phyloP scores from a whole-genome alignment of 1,284 basidiomycete genomes.

The Marasmius oreades region DNA sequence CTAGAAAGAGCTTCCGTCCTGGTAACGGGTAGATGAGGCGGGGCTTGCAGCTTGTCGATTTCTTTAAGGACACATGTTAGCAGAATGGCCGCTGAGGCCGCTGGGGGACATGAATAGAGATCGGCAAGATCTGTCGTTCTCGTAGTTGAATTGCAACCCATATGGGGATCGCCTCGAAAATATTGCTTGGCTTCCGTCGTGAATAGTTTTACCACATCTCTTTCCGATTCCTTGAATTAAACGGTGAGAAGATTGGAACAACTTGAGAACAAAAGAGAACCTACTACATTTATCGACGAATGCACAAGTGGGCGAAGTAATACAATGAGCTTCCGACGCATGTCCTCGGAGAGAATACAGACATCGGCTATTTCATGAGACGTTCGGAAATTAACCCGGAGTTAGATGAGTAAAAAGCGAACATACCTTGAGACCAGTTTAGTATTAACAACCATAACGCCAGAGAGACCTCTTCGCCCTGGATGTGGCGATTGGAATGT shows the following conservation, averaged over 20 bases:
- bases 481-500: slow-evolving; percentile 20
- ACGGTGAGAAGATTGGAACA: slow-evolving; percentile 23
- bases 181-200: not conserved
- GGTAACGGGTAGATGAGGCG: slow-evolving; percentile 46
- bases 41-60: slow-evolving; percentile 35
- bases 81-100: slow-evolving; percentile 41
- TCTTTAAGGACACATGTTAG: slow-evolving; percentile 49
- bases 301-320: slow-evolving; percentile 13
- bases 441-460: not conserved
- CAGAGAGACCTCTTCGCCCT: not conserved
- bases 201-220: not conserved
- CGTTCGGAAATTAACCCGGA: not conserved
- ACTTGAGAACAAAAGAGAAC: slow-evolving; percentile 34
- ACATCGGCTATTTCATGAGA: not conserved
- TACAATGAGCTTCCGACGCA: not conserved
- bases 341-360: not conserved
- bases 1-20: slow-evolving; percentile 38
- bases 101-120: slow-evolving; percentile 30
- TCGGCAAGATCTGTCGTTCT: slow-evolving; percentile 15
- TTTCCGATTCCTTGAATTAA: not conserved
- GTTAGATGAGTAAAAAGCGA: not conserved
- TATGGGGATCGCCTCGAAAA: not conserved
- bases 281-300: slow-evolving; percentile 20
- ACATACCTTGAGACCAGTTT: not conserved
- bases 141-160: slow-evolving; percentile 17